Evolutionary conservation across 257 asterid genomes (phyloP).

Genomic region (Fraxinus quadrangulata): DNA sequence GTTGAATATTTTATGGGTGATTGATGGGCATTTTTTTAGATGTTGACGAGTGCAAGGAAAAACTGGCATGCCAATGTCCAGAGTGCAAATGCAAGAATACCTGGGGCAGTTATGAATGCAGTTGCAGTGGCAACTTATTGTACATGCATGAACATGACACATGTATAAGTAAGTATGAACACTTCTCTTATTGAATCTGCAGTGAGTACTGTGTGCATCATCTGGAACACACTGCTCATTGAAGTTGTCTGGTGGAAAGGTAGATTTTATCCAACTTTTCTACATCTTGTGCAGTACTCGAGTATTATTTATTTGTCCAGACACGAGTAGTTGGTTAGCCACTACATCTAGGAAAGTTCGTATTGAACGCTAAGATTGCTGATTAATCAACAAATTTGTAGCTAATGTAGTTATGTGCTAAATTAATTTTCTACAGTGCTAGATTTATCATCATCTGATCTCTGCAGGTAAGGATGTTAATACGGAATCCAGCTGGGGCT

Average conservation of each 20-base stretch:
- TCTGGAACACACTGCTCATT: not conserved
- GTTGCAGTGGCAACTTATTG: constrained; percentile 63
- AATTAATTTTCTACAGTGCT: not conserved
- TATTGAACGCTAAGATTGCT: not conserved
- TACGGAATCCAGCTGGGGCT: constrained; percentile 43
- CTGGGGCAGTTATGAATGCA: constrained; percentile 89
- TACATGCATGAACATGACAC: constrained; percentile 88
- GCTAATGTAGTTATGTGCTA: not conserved
- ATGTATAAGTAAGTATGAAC: constrained; percentile 62
- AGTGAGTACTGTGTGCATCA: not conserved
- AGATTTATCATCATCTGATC: not conserved
- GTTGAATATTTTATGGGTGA: constrained; percentile 12
- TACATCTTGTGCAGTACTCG: not conserved
- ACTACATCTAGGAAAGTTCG: not conserved
- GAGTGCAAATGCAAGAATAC: constrained; percentile 90
- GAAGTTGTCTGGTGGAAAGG: not conserved
- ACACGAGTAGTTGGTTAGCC: not conserved
- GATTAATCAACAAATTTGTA: not conserved
- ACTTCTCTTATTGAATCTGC: constrained; percentile 3
- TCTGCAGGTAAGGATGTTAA: constrained; percentile 63
- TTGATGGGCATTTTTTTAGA: constrained; percentile 40
- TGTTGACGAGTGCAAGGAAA: constrained; percentile 87
- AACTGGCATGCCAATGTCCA: constrained; percentile 72
- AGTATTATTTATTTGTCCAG: not conserved
- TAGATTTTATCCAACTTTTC: not conserved